Base-by-base conservation (phyloP, 1,284 basidiomycete species). In the Ceraceosorus guamensis region DNA sequence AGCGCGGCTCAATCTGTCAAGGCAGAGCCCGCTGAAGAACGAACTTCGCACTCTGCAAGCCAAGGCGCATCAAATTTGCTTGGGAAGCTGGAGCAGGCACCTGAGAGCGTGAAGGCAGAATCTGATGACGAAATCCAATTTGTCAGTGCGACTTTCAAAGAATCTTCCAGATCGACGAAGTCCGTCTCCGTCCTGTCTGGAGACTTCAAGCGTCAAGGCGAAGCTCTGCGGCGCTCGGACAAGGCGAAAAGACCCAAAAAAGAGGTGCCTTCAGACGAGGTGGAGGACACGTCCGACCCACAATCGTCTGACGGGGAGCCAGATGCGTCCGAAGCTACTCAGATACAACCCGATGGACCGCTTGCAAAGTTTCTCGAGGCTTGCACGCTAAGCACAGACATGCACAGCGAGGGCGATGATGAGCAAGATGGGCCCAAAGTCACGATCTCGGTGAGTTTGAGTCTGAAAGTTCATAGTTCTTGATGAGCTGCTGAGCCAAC, bases 361-460 rank as follows among this genome's bases (percentile, higher is more conserved):
- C 78, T 92, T 37, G 83, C 87, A n/a, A 77, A 80, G 50, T 92
- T 93, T 74, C 79, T 95, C 8, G 87, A 91, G 73, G 84, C 85
- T 0, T 89, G 88, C 0, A 88, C 87, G 83, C 78, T 93, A 14
- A 87, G 88, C 0, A 90, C 89, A 0, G 89, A 90, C 72, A 84
- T 84, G 4, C 84, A 55, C 14, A 50, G 65, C 46, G 59, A 68
- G 41, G 30, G 64, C 86, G 84, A 89, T 85, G 39, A 50, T 18
- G 33, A 48, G 13, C n/a, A 52, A 52, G 8, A 55, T 45, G 30
- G 14, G 2, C 60, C 63, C 11, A 66, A 65, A 81, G 90, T 95
- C 4, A 89, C 87, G 0, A 84, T 93, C 46, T 83, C 87, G 0
- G 93, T 90, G 0, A 89, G 88, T 50, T n/a, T n/a, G n/a, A n/a